Percentiles rank a stretch among this genome's conserved stretches.
Conservation (phyloP, 257 asterid species). For the Avicennia marina region DNA sequence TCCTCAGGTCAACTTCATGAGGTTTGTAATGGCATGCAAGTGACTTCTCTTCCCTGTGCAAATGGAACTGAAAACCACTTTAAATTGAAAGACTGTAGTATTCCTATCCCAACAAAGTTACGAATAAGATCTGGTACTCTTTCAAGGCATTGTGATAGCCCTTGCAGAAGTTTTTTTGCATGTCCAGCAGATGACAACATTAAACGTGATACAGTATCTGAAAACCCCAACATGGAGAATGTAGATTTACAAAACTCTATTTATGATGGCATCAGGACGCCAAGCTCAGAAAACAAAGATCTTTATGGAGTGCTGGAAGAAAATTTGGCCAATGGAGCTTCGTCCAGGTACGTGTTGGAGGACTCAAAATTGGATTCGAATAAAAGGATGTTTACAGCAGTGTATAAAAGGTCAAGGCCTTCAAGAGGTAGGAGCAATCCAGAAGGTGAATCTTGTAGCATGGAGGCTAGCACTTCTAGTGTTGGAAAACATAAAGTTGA, state of each 20-base stretch:
- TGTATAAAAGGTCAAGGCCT: conserved; percentile 73
- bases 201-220: conserved; percentile 23
- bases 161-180: conserved; percentile 24
- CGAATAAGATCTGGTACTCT: conserved; percentile 55
- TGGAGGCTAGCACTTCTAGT: conserved; percentile 64
- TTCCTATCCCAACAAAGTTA: conserved; percentile 48
- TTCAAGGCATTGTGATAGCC: conserved; percentile 37
- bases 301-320: conserved; percentile 32
- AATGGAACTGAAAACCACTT: conserved; percentile 30
- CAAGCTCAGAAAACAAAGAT: conserved; percentile 30
- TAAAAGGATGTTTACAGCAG: conserved; percentile 69
- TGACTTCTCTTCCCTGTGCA: conserved; percentile 27
- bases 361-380: conserved; percentile 49
- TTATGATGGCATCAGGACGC: conserved; percentile 23
- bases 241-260: conserved; percentile 29
- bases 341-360: conserved; percentile 34
- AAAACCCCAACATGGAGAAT: conserved; percentile 22
- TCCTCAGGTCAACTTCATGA: conserved; percentile 27
- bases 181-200: conserved; percentile 33
- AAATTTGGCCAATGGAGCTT: conserved; percentile 33
- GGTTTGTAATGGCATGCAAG: conserved; percentile 27
- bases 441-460: conserved; percentile 38
- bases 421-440: conserved; percentile 45
- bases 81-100: conserved; percentile 37
- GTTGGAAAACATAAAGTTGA: conserved; percentile 33